These are phyloP conservation scores for Colletotrichum liaoningense DNA, from an alignment of 2,329 filamentous ascomycete genomes.

Conservation along the genomic window DNA sequence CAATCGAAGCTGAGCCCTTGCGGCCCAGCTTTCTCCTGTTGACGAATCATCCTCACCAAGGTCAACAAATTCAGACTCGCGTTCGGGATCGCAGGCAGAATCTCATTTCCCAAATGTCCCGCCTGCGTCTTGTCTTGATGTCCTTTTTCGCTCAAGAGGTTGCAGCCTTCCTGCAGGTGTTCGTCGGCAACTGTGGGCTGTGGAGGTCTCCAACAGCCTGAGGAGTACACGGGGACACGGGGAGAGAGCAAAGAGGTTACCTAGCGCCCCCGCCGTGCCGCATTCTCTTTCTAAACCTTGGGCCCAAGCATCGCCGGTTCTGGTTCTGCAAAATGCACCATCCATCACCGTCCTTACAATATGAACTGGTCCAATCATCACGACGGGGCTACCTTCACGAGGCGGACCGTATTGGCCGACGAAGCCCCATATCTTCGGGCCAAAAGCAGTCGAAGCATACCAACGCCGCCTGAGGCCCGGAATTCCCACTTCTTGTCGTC, in stretches of 20 bases:
- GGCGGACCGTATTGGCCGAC: conserved; percentile 11
- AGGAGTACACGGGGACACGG: background rate
- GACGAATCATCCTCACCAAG: background rate
- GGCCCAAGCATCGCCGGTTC: background rate
- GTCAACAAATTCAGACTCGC: background rate
- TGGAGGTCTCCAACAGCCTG: background rate
- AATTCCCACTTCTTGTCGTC: conserved; percentile 4
- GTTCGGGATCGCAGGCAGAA: background rate
- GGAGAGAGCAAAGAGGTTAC: background rate
- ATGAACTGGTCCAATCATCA: background rate
- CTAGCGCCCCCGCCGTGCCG: conserved; percentile 1
- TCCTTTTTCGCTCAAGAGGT: background rate
- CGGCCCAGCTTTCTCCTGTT: background rate
- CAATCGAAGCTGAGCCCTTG: background rate
- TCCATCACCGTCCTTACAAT: too few species aligned
- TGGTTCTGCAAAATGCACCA: background rate
- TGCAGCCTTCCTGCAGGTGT: conserved; percentile 30
- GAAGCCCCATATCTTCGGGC: background rate
- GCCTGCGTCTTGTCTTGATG: background rate
- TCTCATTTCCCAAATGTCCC: background rate
- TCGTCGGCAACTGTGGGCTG: conserved; percentile 2
- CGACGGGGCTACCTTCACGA: background rate
- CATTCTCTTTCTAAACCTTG: background rate
- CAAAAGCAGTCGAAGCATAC: background rate
- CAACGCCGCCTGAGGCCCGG: background rate